Conservation (phyloP, 495 filamentous ascomycete genomes). For the Aspergillus diversus region DNA sequence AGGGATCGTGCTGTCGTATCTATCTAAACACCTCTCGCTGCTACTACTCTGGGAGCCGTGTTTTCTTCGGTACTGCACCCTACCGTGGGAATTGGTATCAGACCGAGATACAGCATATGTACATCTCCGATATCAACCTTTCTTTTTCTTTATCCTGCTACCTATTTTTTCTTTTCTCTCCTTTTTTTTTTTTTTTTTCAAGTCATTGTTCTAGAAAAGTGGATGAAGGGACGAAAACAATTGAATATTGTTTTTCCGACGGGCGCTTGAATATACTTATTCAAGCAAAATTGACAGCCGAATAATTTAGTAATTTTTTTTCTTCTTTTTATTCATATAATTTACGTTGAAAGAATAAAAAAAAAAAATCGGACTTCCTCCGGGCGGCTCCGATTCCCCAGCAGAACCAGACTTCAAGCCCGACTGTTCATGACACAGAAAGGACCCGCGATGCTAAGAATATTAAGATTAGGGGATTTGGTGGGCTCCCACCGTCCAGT, state of each 20-base stretch:
- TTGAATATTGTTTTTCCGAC: neutral
- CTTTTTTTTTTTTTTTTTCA: neutral
- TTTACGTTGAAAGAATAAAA: neutral
- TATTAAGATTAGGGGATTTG: conserved; percentile 1
- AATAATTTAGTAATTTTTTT: neutral
- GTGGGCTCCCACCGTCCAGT: neutral
- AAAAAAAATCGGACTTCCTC: neutral
- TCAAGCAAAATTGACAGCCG: neutral
- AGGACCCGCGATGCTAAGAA: neutral
- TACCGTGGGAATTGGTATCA: conserved; percentile 5
- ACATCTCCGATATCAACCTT: conserved; percentile 2
- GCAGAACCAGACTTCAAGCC: neutral
- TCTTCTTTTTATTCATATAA: neutral
- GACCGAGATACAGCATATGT: conserved; percentile 8
- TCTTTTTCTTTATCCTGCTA: neutral
- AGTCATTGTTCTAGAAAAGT: neutral
- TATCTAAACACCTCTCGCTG: neutral
- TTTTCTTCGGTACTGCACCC: conserved; percentile 5
- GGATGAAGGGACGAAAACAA: neutral
- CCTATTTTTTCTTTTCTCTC: neutral
- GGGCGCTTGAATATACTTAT: neutral
- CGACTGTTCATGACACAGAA: neutral
- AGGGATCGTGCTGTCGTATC: neutral
- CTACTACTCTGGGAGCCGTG: neutral
- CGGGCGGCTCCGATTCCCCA: conserved; percentile 6